Conservation (phyloP, 1,284 basidiomycete genomes). For the Apiotrichum veenhuisii region DNA sequence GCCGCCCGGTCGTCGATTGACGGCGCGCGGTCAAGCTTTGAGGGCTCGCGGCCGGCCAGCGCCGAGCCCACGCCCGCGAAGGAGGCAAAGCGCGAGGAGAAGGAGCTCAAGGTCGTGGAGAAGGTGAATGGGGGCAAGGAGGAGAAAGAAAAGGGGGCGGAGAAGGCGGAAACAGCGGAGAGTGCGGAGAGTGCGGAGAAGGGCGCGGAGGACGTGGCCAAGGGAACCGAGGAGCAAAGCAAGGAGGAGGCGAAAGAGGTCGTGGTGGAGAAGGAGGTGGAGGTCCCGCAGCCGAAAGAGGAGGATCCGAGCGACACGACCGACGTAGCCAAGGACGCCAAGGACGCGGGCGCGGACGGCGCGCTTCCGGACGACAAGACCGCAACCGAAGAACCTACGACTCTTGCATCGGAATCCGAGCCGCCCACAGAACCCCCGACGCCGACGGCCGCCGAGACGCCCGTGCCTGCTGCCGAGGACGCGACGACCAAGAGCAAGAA, state of each 20-base stretch:
- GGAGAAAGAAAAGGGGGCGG: not conserved
- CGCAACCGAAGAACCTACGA: not conserved
- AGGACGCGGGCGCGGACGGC: not conserved
- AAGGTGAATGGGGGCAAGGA: not conserved
- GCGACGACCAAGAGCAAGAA: not conserved
- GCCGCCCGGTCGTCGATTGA: conserved; percentile 14
- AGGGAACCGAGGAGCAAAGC: not conserved
- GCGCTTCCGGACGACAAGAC: not conserved
- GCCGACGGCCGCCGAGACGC: not conserved
- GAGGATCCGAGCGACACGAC: not conserved
- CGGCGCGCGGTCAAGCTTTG: conserved; percentile 2
- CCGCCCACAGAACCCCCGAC: not conserved
- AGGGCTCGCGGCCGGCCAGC: no score
- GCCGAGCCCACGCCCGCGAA: not conserved
- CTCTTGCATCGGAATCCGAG: not conserved
- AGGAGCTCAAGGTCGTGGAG: not conserved
- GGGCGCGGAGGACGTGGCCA: not conserved
- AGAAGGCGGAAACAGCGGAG: not conserved
- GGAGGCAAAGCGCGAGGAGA: not conserved
- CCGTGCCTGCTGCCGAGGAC: not conserved
- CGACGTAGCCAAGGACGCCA: not conserved
- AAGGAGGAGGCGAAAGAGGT: not conserved
- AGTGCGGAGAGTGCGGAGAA: not conserved
- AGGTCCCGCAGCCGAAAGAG: not conserved
- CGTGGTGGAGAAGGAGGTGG: no score